phyloP scores from a whole-genome alignment of 129 eudicot genomes.

The Flaveria bidentis region DNA sequence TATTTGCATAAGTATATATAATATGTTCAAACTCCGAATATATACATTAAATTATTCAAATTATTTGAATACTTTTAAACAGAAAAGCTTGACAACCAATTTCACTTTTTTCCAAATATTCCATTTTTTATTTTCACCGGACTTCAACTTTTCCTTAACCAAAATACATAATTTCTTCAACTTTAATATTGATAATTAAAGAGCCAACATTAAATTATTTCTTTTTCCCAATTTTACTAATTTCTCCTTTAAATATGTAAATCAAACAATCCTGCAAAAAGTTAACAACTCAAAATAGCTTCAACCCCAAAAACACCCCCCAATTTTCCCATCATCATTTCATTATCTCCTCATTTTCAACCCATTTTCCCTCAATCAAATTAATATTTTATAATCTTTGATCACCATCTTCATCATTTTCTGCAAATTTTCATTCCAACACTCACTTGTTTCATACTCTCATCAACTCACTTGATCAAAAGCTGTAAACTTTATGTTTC shows the following conservation, averaged over 20 bases:
- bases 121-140: conserved; percentile 56
- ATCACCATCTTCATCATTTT: conserved; percentile 14
- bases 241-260: conserved; percentile 35
- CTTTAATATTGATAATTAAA: conserved; percentile 60
- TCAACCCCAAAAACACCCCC: conserved; percentile 40
- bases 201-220: conserved; percentile 45
- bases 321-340: conserved; percentile 36
- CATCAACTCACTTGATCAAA: not conserved
- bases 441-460: too few relatives aligned
- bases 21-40: not conserved
- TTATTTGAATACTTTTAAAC: conserved; percentile 19
- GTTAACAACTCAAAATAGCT: conserved; percentile 46
- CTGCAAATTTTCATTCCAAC: not conserved
- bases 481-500: conserved; percentile 8
- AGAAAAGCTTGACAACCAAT: conserved; percentile 83
- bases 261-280: conserved; percentile 49
- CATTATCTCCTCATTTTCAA: conserved; percentile 9
- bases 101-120: conserved; percentile 67
- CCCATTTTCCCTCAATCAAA: conserved; percentile 17
- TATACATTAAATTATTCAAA: not conserved
- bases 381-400: too few relatives aligned
- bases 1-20: not conserved
- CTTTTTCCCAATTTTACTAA: conserved; percentile 23
- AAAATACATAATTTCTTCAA: conserved; percentile 59
- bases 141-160: conserved; percentile 79